Conservation (phyloP, 257 asterid species). For the Perilla frutescens region DNA sequence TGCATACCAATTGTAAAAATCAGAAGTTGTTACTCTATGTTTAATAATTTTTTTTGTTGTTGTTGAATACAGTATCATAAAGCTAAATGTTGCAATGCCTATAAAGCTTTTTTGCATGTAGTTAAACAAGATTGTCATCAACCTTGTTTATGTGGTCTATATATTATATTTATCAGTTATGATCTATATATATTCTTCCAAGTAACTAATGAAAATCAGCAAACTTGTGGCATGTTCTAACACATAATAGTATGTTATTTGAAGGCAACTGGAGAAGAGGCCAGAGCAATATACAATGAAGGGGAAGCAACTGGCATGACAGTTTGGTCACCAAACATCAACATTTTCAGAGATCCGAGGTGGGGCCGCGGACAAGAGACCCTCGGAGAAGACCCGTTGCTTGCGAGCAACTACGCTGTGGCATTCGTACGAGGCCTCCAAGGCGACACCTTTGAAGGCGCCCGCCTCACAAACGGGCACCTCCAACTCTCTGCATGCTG, state of each 20-base stretch:
- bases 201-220: background rate
- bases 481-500: slow-evolving; percentile 80
- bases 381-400: slow-evolving; percentile 74
- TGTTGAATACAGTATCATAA: too few relatives aligned
- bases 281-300: slow-evolving; percentile 76
- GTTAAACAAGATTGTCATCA: too few relatives aligned
- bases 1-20: too few relatives aligned
- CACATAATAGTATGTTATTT: background rate
- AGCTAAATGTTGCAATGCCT: too few relatives aligned
- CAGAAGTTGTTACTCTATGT: too few relatives aligned
- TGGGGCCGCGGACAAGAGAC: slow-evolving; percentile 94
- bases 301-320: slow-evolving; percentile 87
- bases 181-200: too few relatives aligned
- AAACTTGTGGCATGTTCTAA: background rate
- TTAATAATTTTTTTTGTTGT: too few relatives aligned
- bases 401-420: slow-evolving; percentile 57
- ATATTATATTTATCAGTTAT: too few relatives aligned
- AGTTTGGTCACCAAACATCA: slow-evolving; percentile 80
- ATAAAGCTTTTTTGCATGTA: too few relatives aligned
- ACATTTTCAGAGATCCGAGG: slow-evolving; percentile 79
- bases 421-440: slow-evolving; percentile 79
- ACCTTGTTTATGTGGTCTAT: too few relatives aligned
- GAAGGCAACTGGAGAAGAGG: slow-evolving; percentile 75
- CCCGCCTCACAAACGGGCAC: slow-evolving; percentile 45
- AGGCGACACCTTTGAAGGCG: slow-evolving; percentile 72